Evolutionary conservation across 371 early-diverging fungal species (phyloP).

Genomic region (Mucor mucedo): DNA sequence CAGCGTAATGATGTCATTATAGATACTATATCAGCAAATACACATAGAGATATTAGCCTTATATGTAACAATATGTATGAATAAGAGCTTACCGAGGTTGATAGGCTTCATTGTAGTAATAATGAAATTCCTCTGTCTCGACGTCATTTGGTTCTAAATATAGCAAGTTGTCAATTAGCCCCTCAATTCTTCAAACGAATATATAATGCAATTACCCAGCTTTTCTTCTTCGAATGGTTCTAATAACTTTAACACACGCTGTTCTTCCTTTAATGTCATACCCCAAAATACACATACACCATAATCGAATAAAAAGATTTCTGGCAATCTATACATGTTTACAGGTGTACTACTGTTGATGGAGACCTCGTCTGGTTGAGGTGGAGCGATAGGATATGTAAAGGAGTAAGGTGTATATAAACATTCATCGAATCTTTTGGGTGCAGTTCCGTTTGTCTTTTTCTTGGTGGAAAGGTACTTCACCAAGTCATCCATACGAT

Average conservation of each 20-base stretch:
- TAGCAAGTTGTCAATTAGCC: neutral
- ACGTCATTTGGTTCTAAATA: conserved; percentile 61
- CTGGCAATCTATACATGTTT: conserved; percentile 42
- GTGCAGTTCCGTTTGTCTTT: conserved; percentile 43
- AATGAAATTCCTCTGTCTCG: conserved; percentile 91
- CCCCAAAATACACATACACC: conserved; percentile 97
- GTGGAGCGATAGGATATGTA: conserved; percentile 47
- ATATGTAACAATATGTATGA: neutral
- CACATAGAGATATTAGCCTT: neutral
- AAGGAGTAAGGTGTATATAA: conserved; percentile 54
- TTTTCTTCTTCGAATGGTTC: conserved; percentile 73
- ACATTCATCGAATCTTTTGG: conserved; percentile 59
- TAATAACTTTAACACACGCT: conserved; percentile 70
- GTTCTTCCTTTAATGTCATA: conserved; percentile 85
- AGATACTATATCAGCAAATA: conserved; percentile 32
- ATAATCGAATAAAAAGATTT: conserved; percentile 90
- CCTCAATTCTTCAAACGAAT: neutral
- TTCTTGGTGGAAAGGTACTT: conserved; percentile 58
- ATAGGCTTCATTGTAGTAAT: conserved; percentile 79
- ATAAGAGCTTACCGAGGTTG: conserved; percentile 63
- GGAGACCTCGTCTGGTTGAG: conserved; percentile 8
- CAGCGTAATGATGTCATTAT: conserved; percentile 64
- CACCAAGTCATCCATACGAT: conserved; percentile 64
- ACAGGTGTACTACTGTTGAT: conserved; percentile 3
- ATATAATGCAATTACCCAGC: conserved; percentile 46